Conservation (phyloP, 2,329 filamentous ascomycete genomes). For the Pestalotiopsis sp. region DNA sequence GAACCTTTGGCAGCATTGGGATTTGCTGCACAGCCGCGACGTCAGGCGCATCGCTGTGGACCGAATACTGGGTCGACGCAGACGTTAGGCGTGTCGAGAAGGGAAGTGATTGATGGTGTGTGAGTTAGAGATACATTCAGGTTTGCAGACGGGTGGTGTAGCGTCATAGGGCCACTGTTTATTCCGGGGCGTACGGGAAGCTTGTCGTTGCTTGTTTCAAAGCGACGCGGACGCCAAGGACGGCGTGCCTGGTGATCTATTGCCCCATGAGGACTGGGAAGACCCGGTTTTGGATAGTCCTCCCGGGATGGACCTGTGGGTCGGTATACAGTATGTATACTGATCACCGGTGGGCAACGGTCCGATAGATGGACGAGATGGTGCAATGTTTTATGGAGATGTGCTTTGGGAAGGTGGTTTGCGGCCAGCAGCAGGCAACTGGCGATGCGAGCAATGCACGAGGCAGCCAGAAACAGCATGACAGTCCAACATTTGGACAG, state of each 20-base stretch:
- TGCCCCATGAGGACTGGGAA: background rate
- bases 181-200: background rate
- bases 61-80: conserved; percentile 3
- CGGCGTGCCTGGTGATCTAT: conserved; percentile 5
- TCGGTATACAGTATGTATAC: background rate
- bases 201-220: conserved; percentile 7
- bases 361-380: background rate
- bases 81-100: conserved; percentile 2
- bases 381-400: background rate
- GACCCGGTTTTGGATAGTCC: background rate
- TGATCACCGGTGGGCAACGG: background rate
- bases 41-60: conserved; percentile 7
- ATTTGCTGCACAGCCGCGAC: conserved; percentile 12
- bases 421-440: background rate
- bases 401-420: background rate
- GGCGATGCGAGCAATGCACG: too few relatives aligned
- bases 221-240: background rate
- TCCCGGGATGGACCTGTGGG: background rate
- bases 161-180: conserved; percentile 7
- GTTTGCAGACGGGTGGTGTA: background rate
- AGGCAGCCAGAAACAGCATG: background rate
- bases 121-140: background rate
- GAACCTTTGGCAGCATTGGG: background rate
- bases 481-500: background rate
- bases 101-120: background rate